Percentiles rank a stretch among this genome's conserved stretches.
These are phyloP conservation scores for Juglanconis sp. DNA, from an alignment of 2,329 filamentous ascomycete genomes.

Conservation along the genomic window DNA sequence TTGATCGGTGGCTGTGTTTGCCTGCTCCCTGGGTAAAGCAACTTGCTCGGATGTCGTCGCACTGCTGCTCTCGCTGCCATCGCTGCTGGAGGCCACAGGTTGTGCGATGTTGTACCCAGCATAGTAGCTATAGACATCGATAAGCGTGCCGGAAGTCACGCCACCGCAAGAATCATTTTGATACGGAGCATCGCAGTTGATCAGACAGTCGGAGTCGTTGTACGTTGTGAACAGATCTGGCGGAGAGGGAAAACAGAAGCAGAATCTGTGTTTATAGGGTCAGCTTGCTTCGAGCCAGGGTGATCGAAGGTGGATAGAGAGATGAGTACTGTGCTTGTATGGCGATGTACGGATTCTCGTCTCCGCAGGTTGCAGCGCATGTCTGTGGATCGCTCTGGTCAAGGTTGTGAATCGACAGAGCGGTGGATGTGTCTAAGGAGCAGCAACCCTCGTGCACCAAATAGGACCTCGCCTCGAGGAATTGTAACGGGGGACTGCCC, in stretches of 20 bases:
- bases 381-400: slow-evolving; percentile 4
- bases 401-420: neutral
- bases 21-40: neutral
- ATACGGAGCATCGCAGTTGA: slow-evolving; percentile 13
- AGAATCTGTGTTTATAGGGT: slow-evolving; percentile 6
- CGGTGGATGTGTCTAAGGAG: neutral
- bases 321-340: slow-evolving; percentile 9
- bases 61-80: neutral
- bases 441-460: slow-evolving; percentile 7
- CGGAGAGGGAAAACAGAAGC: slow-evolving; percentile 7
- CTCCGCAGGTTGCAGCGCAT: slow-evolving; percentile 13
- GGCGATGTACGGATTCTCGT: slow-evolving; percentile 3
- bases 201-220: slow-evolving; percentile 9
- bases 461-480: slow-evolving; percentile 1
- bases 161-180: slow-evolving; percentile 13
- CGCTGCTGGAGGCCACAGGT: neutral
- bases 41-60: neutral
- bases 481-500: slow-evolving; percentile 3
- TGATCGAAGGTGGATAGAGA: neutral
- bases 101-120: neutral
- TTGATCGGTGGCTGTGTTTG: neutral
- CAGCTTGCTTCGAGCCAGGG: neutral
- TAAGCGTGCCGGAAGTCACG: slow-evolving; percentile 3
- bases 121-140: slow-evolving; percentile 17
- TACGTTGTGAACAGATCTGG: neutral